These are phyloP conservation scores for Phymatotrichopsis omnivora DNA, from an alignment of 2,329 filamentous ascomycete genomes.

Conservation along the genomic window DNA sequence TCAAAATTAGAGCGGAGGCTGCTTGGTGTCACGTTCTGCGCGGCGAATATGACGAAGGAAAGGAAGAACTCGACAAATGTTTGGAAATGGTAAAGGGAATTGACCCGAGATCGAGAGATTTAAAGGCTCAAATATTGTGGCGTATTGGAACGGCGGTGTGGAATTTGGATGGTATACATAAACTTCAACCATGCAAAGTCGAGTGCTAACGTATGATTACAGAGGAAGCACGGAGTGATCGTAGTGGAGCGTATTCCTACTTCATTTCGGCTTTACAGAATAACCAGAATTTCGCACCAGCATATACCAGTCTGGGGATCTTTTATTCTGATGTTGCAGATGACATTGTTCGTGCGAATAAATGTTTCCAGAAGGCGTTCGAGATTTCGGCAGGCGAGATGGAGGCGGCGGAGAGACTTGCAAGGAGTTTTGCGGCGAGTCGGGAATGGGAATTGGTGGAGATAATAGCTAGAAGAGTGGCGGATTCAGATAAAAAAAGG, in stretches of 20 bases:
- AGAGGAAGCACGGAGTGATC: conserved; percentile 50
- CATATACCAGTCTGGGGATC: conserved; percentile 81
- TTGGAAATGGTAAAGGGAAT: conserved; percentile 54
- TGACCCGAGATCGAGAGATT: conserved; percentile 51
- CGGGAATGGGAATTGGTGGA: conserved; percentile 96
- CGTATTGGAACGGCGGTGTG: conserved; percentile 45
- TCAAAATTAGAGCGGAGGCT: conserved; percentile 72
- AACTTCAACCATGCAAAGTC: neutral
- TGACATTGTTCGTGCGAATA: conserved; percentile 75
- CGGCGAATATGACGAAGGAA: conserved; percentile 60
- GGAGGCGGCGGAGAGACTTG: conserved; percentile 75
- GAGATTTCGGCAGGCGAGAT: conserved; percentile 84
- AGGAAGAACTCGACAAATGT: conserved; percentile 59
- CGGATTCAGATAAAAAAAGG: conserved; percentile 88
- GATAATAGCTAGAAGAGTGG: conserved; percentile 76
- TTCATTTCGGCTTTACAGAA: conserved; percentile 78
- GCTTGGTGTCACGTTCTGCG: conserved; percentile 86
- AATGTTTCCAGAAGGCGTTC: conserved; percentile 92
- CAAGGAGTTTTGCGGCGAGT: conserved; percentile 74
- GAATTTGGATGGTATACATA: conserved; percentile 26
- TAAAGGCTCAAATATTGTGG: conserved; percentile 79
- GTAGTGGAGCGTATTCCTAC: conserved; percentile 65
- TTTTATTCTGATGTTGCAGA: conserved; percentile 87
- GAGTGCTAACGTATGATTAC: conserved; percentile 1
- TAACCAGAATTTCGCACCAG: conserved; percentile 76